Conservation (phyloP, 495 filamentous ascomycete genomes). For the Delitschia confertaspora region DNA sequence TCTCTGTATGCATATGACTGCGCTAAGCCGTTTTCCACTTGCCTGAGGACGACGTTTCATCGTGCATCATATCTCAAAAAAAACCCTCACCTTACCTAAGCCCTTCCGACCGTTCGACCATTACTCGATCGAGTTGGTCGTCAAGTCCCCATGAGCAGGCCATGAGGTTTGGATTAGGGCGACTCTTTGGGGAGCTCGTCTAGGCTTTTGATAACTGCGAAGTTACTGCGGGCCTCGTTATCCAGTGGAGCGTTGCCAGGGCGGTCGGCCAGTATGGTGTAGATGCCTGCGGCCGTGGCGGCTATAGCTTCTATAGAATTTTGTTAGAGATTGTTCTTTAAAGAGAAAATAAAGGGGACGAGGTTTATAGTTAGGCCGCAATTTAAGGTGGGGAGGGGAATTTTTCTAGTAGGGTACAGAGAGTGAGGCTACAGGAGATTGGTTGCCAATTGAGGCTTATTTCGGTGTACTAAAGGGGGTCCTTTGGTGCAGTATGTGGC, state of each 20-base stretch:
- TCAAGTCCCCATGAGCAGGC: neutral
- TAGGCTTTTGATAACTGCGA: constrained; percentile 15
- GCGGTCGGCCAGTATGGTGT: constrained; percentile 50
- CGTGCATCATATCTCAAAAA: too few species aligned
- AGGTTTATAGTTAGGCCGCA: neutral
- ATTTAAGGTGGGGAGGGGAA: too few species aligned
- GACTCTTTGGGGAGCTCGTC: neutral
- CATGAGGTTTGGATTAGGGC: neutral
- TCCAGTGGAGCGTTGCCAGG: constrained; percentile 53
- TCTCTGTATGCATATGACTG: too few species aligned
- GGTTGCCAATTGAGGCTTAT: too few species aligned
- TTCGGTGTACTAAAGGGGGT: too few species aligned
- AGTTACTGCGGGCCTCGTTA: constrained; percentile 36
- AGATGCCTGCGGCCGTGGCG: constrained; percentile 54
- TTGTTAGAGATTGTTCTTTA: too few species aligned
- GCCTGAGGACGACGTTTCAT: too few species aligned
- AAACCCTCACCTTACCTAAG: neutral
- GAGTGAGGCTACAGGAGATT: too few species aligned
- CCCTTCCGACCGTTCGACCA: neutral
- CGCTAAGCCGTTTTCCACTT: too few species aligned
- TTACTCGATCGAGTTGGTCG: too few species aligned
- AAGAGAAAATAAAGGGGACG: neutral
- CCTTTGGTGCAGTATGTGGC: too few species aligned
- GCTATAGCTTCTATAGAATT: constrained; percentile 49
- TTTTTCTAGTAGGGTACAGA: too few species aligned